Evolutionary conservation across 129 eudicot genomes (phyloP).

Genomic region (Solidago caesia): DNA sequence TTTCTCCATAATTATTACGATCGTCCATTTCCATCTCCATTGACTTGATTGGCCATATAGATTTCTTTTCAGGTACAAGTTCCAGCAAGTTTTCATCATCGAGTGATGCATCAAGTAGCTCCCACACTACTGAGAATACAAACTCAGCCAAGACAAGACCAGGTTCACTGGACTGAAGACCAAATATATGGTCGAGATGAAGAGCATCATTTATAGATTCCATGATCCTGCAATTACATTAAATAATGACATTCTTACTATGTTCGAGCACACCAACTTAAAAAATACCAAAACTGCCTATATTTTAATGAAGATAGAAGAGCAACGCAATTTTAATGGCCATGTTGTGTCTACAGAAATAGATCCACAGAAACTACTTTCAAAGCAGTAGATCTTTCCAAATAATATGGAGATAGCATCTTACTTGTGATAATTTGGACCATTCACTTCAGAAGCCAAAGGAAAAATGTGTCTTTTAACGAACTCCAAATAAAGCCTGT

Average conservation of each 20-base stretch:
- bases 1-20: slow-evolving; percentile 44
- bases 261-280: background rate
- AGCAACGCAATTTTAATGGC: background rate
- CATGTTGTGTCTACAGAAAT: background rate
- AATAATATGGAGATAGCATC: slow-evolving; percentile 16
- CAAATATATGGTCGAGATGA: slow-evolving; percentile 61
- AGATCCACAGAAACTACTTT: background rate
- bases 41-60: slow-evolving; percentile 56
- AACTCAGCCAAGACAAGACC: slow-evolving; percentile 72
- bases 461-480: slow-evolving; percentile 71
- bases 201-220: slow-evolving; percentile 68
- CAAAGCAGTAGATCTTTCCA: background rate
- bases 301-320: background rate
- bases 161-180: slow-evolving; percentile 64
- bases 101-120: slow-evolving; percentile 83
- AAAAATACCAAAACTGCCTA: background rate
- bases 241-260: slow-evolving; percentile 15
- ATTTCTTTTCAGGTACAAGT: slow-evolving; percentile 66
- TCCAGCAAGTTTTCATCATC: slow-evolving; percentile 94
- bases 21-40: slow-evolving; percentile 79
- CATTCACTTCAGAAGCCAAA: slow-evolving; percentile 57
- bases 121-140: slow-evolving; percentile 73
- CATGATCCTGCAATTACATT: slow-evolving; percentile 71
- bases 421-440: slow-evolving; percentile 67
- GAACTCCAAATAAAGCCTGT: slow-evolving; percentile 88